phyloP scores from a whole-genome alignment of 805 yeast species.

The Kodamaea jinghongensis region DNA sequence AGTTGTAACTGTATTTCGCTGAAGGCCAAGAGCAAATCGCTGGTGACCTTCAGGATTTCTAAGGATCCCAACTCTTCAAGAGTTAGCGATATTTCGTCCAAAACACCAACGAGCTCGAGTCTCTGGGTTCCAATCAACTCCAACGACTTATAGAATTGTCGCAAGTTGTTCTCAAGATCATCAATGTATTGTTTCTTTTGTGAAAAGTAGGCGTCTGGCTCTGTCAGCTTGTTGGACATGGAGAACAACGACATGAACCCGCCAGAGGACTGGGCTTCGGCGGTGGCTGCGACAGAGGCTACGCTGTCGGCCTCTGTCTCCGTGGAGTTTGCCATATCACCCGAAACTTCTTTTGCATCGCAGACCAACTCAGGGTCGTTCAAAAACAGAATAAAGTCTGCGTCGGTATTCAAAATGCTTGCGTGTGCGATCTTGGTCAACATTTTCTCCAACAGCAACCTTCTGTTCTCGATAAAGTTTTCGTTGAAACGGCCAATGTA shows the following conservation, averaged over 20 bases:
- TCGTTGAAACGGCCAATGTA: conserved; percentile 89
- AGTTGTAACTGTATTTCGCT: conserved; percentile 69
- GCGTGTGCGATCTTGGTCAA: conserved; percentile 63
- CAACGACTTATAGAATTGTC: conserved; percentile 63
- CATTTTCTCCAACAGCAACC: conserved; percentile 86
- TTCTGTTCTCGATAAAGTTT: conserved; percentile 81
- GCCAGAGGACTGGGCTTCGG: conserved; percentile 34
- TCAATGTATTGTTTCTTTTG: conserved; percentile 70
- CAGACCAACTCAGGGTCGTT: conserved; percentile 66
- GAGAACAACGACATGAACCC: conserved; percentile 73
- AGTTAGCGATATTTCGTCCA: conserved; percentile 61
- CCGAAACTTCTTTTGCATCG: conserved; percentile 57
- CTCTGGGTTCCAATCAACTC: conserved; percentile 75
- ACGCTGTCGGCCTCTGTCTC: conserved; percentile 1
- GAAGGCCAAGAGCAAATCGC: conserved; percentile 65
- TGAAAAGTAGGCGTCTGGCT: conserved; percentile 74
- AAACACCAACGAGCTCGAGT: conserved; percentile 62
- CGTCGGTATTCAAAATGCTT: conserved; percentile 59
- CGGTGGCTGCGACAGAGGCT: conserved; percentile 10
- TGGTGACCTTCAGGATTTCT: conserved; percentile 67
- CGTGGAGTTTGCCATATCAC: conserved; percentile 4
- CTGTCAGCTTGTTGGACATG: conserved; percentile 63
- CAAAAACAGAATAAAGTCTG: conserved; percentile 75
- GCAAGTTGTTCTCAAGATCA: conserved; percentile 68
- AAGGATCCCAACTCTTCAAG: conserved; percentile 62